Evolutionary conservation across 2,329 filamentous ascomycete species (phyloP).

Genomic region (Hypoxylon sp.): DNA sequence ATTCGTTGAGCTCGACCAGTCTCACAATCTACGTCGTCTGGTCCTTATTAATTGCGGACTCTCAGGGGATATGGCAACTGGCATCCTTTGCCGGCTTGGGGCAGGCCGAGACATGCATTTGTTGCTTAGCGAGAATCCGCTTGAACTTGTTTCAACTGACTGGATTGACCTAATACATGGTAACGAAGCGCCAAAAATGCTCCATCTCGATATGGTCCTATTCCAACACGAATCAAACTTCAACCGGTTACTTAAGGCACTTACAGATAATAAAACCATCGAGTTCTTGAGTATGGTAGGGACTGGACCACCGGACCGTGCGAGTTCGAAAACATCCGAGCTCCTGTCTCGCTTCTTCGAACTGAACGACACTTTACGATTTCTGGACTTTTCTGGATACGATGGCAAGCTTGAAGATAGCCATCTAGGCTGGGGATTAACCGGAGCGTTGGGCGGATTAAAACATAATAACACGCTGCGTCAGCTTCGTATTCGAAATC

Average conservation of each 20-base stretch:
- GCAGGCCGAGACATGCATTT: slow-evolving; percentile 64
- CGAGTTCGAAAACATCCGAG: slow-evolving; percentile 63
- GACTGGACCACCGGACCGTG: slow-evolving; percentile 64
- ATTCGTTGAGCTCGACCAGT: slow-evolving; percentile 61
- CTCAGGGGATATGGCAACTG: slow-evolving; percentile 65
- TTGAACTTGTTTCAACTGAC: slow-evolving; percentile 68
- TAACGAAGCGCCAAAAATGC: slow-evolving; percentile 64
- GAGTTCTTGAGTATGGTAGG: slow-evolving; percentile 69
- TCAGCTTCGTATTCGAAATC: slow-evolving; percentile 70
- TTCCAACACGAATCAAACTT: slow-evolving; percentile 68
- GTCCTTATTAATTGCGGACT: slow-evolving; percentile 68
- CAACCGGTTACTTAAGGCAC: slow-evolving; percentile 64
- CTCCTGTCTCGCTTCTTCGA: slow-evolving; percentile 67
- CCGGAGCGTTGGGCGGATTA: slow-evolving; percentile 64
- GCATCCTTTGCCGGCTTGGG: slow-evolving; percentile 67
- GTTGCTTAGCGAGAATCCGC: slow-evolving; percentile 66
- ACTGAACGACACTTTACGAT: slow-evolving; percentile 66
- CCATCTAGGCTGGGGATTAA: slow-evolving; percentile 68
- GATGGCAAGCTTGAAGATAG: slow-evolving; percentile 71
- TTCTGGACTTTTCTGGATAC: slow-evolving; percentile 70
- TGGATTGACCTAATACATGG: slow-evolving; percentile 64
- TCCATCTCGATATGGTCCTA: slow-evolving; percentile 72
- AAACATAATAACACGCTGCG: slow-evolving; percentile 61
- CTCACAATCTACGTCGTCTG: slow-evolving; percentile 61
- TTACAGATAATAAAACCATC: slow-evolving; percentile 66